A percentile compares a stretch with the other conserved stretches of the same genome.
Evolutionary conservation across 2,329 filamentous ascomycete species (phyloP).

Genomic region (Alternaria metachromatica): DNA sequence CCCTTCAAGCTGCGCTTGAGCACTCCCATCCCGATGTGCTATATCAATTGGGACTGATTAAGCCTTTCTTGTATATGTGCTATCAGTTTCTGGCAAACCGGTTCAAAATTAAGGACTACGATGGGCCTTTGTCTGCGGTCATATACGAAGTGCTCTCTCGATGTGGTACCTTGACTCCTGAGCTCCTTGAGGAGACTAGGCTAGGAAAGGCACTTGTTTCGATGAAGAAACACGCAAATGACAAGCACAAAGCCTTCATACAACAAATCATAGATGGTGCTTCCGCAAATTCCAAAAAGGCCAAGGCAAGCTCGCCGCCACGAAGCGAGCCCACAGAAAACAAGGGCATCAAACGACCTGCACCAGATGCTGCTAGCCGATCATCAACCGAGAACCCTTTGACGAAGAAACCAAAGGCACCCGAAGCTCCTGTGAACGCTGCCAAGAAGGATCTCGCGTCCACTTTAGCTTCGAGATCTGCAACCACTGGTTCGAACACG

Average conservation of each 20-base stretch:
- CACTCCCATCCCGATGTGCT: constrained; percentile 56
- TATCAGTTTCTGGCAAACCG: constrained; percentile 59
- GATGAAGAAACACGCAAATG: constrained; percentile 69
- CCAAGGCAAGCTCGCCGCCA: constrained; percentile 40
- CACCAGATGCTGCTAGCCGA: constrained; percentile 26
- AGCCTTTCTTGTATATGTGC: constrained; percentile 53
- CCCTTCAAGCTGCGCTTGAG: constrained; percentile 54
- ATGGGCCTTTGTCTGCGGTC: constrained; percentile 50
- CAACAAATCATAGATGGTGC: constrained; percentile 60
- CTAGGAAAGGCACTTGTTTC: constrained; percentile 69
- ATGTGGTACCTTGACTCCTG: constrained; percentile 67
- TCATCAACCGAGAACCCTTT: constrained; percentile 24
- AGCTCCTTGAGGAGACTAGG: constrained; percentile 67
- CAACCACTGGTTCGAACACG: constrained; percentile 13
- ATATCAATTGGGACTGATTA: constrained; percentile 47
- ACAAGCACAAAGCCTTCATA: constrained; percentile 67
- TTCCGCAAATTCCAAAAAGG: constrained; percentile 51
- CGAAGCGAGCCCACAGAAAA: constrained; percentile 30
- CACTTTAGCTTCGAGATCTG: constrained; percentile 13
- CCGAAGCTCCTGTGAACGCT: constrained; percentile 21
- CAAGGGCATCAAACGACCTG: constrained; percentile 42
- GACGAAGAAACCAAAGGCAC: constrained; percentile 40
- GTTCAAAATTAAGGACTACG: constrained; percentile 53
- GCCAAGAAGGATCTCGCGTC: constrained; percentile 26
- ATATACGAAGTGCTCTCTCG: constrained; percentile 64